Percentiles rank a stretch among this genome's conserved stretches.
These are phyloP conservation scores for Pholiota microspora DNA, from an alignment of 768 basidiomycete genomes.

Conservation along the genomic window DNA sequence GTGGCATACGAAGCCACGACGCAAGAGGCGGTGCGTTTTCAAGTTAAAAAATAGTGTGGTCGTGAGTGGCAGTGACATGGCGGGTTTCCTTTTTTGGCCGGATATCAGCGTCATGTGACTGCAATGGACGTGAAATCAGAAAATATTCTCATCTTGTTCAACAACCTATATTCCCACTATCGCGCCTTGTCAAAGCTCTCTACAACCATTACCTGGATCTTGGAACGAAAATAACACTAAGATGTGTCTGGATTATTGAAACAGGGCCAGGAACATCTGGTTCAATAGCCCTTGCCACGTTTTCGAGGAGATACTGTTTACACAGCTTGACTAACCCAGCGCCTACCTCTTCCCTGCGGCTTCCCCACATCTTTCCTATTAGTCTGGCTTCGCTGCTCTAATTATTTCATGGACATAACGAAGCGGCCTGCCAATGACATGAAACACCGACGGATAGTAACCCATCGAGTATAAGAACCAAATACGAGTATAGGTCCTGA, in stretches of 20 bases:
- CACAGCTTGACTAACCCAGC: constrained; percentile 12
- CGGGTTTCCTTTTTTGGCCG: neutral
- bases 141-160: neutral
- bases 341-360: neutral
- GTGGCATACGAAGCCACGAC: neutral
- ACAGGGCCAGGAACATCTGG: neutral
- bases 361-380: constrained; percentile 6
- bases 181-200: neutral
- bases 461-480: constrained; percentile 20
- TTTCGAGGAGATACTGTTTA: constrained; percentile 5
- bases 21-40: neutral
- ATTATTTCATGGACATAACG: neutral
- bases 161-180: neutral
- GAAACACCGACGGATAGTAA: constrained; percentile 17
- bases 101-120: neutral
- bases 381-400: neutral
- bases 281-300: constrained; percentile 12
- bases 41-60: neutral
- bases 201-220: neutral
- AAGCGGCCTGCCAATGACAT: constrained; percentile 9
- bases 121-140: neutral
- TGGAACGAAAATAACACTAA: neutral
- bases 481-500: constrained; percentile 20
- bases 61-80: too few species aligned
- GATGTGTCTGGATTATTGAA: neutral